Evolutionary conservation across 495 filamentous ascomycete species (phyloP).

Genomic region (Hyphodiscus hymeniophilus): DNA sequence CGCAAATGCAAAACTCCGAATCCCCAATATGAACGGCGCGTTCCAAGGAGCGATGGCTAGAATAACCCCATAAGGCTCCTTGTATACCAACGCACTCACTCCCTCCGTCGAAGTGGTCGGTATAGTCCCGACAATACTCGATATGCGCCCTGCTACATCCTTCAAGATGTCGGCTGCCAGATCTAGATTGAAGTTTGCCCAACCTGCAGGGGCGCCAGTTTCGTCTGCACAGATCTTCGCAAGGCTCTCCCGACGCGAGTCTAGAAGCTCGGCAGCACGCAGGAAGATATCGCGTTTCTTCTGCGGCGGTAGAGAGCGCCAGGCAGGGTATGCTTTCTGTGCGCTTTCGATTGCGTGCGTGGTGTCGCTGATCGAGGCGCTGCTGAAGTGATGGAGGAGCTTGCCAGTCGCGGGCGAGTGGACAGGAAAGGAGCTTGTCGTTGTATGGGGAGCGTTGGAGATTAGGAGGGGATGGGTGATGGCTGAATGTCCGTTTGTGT

Average conservation of each 20-base stretch:
- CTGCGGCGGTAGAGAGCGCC: conserved; percentile 54
- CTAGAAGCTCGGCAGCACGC: conserved; percentile 61
- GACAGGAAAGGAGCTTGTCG: conserved; percentile 36
- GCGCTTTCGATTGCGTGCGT: conserved; percentile 55
- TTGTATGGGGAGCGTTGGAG: conserved; percentile 8
- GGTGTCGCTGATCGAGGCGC: conserved; percentile 56
- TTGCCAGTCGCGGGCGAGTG: conserved; percentile 54
- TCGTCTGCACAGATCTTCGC: conserved; percentile 56
- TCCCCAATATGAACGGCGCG: conserved; percentile 61
- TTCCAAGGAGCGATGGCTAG: conserved; percentile 86
- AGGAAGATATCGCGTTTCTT: conserved; percentile 63
- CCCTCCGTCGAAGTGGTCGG: conserved; percentile 47
- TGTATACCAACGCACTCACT: conserved; percentile 57
- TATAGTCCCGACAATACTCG: conserved; percentile 50
- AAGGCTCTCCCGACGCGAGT: conserved; percentile 53
- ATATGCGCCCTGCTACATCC: conserved; percentile 64
- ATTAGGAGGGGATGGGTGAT: conserved; percentile 13
- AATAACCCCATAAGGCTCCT: conserved; percentile 76
- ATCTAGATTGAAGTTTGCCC: conserved; percentile 57
- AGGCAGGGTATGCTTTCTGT: conserved; percentile 58
- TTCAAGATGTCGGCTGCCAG: conserved; percentile 49
- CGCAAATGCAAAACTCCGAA: conserved; percentile 62
- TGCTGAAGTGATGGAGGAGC: conserved; percentile 50
- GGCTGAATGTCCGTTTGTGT: not conserved
- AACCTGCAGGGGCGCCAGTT: conserved; percentile 49